Evolutionary conservation across 192 early-diverging fungal genomes (phyloP).

Genomic region (Glomus cerebriforme): DNA sequence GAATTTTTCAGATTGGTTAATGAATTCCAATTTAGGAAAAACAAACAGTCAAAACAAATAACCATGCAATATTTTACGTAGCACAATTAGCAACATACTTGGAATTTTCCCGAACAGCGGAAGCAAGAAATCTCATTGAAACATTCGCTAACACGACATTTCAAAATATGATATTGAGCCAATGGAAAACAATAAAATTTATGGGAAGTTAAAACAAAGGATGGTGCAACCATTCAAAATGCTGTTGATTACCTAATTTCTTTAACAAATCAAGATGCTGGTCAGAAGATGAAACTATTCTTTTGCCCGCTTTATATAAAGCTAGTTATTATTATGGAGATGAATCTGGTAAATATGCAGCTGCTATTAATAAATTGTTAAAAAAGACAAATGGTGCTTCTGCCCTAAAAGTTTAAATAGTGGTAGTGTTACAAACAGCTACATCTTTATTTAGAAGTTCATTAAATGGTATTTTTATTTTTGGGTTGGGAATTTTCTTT

Average conservation of each 20-base stretch:
- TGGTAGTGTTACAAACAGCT: background rate
- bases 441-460: background rate
- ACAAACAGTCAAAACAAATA: slow-evolving; percentile 32
- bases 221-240: slow-evolving; percentile 5
- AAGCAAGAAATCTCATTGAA: slow-evolving; percentile 16
- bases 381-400: background rate
- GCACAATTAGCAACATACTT: slow-evolving; percentile 39
- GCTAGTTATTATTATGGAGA: slow-evolving; percentile 19
- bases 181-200: slow-evolving; percentile 29
- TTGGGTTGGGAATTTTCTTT: background rate
- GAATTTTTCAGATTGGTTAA: slow-evolving; percentile 39
- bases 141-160: slow-evolving; percentile 22
- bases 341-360: background rate
- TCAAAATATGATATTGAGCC: slow-evolving; percentile 37
- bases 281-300: background rate
- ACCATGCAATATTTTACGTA: slow-evolving; percentile 40
- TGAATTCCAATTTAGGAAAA: slow-evolving; percentile 32
- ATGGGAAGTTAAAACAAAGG: background rate
- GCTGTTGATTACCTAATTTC: background rate
- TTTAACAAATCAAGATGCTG: too few relatives aligned
- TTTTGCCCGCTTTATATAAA: background rate
- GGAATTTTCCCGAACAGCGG: slow-evolving; percentile 24
- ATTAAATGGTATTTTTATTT: background rate
- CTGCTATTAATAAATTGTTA: background rate
- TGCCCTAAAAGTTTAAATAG: background rate